A percentile compares a stretch with the other conserved stretches of the same genome.
Conservation (phyloP, 2,329 filamentous ascomycete species). For the Thelonectria rubi region DNA sequence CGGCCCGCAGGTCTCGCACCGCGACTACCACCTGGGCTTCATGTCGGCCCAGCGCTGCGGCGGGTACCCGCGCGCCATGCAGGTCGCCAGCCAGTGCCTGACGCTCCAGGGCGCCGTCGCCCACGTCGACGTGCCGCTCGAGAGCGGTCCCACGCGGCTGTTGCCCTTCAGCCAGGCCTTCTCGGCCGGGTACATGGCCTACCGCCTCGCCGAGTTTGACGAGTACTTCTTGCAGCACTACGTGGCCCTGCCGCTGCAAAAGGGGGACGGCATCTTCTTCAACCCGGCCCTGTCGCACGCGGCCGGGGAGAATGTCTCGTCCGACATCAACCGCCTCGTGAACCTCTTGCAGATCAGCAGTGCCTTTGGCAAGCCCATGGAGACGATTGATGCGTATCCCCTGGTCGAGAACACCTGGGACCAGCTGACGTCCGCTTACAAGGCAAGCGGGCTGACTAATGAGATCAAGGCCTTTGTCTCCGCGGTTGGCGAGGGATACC, state of each 20-base stretch:
- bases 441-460: constrained; percentile 49
- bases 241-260: constrained; percentile 60
- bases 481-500: constrained; percentile 66
- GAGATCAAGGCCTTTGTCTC: constrained; percentile 57
- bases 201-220: constrained; percentile 61
- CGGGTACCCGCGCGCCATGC: constrained; percentile 60
- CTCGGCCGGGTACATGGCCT: constrained; percentile 66
- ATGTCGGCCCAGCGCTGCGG: constrained; percentile 58
- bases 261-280: constrained; percentile 71
- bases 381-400: constrained; percentile 62
- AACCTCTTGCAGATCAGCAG: constrained; percentile 70
- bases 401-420: constrained; percentile 58
- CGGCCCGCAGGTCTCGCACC: constrained; percentile 64
- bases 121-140: constrained; percentile 67
- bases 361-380: constrained; percentile 72
- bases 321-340: constrained; percentile 61
- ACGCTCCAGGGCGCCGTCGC: constrained; percentile 72
- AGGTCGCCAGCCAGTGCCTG: constrained; percentile 64
- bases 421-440: constrained; percentile 45
- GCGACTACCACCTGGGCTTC: constrained; percentile 73
- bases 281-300: constrained; percentile 71
- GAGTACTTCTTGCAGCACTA: constrained; percentile 63
- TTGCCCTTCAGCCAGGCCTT: constrained; percentile 69
- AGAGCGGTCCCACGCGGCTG: constrained; percentile 67
- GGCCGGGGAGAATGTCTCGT: constrained; percentile 64